Percentiles rank a stretch among this genome's conserved stretches.
These are phyloP conservation scores for Malus asiatica DNA, from an alignment of 306 rosid species.

Conservation along the genomic window DNA sequence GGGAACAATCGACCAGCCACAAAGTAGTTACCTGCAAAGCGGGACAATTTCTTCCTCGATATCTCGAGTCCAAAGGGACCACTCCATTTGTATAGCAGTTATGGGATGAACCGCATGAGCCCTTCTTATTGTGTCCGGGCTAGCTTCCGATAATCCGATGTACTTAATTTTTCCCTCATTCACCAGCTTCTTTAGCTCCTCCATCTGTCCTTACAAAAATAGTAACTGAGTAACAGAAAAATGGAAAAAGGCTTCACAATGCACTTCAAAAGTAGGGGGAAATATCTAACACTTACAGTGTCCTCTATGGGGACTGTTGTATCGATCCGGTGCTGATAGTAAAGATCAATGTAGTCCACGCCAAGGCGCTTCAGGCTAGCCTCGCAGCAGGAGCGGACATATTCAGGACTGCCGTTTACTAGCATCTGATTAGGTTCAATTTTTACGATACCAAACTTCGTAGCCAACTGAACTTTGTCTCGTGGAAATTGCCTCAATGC, in stretches of 20 bases:
- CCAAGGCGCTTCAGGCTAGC: slow-evolving; percentile 70
- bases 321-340: slow-evolving; percentile 75
- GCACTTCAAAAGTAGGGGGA: not conserved
- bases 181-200: slow-evolving; percentile 24
- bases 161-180: slow-evolving; percentile 61
- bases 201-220: slow-evolving; percentile 3
- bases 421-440: slow-evolving; percentile 8
- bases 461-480: slow-evolving; percentile 65
- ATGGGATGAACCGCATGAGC: slow-evolving; percentile 82
- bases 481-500: slow-evolving; percentile 64
- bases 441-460: slow-evolving; percentile 65
- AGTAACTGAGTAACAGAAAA: not conserved
- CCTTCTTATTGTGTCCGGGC: slow-evolving; percentile 55
- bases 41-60: slow-evolving; percentile 62
- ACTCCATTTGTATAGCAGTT: slow-evolving; percentile 69
- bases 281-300: slow-evolving; percentile 40
- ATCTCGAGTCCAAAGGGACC: slow-evolving; percentile 75
- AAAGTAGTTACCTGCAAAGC: slow-evolving; percentile 42
- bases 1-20: too few species aligned
- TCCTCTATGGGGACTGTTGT: slow-evolving; percentile 72
- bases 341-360: slow-evolving; percentile 71
- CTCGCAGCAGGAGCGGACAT: slow-evolving; percentile 71
- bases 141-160: slow-evolving; percentile 69
- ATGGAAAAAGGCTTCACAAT: not conserved
- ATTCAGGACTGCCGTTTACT: slow-evolving; percentile 74